Percentiles rank a stretch among this genome's conserved stretches.
phyloP scores from a whole-genome alignment of 225 moss, liverwort and hornwort genomes.

The Sphagnum tenellum region DNA sequence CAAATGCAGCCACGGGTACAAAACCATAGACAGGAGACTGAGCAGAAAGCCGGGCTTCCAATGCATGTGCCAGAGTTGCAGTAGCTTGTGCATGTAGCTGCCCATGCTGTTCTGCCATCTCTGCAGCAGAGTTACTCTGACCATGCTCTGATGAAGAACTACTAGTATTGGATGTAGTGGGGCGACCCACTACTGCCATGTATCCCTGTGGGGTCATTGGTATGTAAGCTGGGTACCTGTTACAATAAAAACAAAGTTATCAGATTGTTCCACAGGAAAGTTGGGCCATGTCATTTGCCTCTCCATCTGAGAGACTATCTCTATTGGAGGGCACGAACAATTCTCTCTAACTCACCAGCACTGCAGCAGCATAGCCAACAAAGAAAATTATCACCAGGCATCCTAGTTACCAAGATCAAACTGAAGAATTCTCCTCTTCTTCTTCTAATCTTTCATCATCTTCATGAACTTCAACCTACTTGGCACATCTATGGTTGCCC shows the following conservation, averaged over 20 bases:
- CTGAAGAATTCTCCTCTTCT: too few relatives aligned
- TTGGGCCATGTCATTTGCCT: too few relatives aligned
- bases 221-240: slow-evolving; percentile 84
- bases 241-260: background rate
- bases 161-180: slow-evolving; percentile 13
- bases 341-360: background rate
- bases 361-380: background rate
- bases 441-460: too few relatives aligned
- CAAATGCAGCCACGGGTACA: slow-evolving; percentile 35
- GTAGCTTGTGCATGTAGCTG: slow-evolving; percentile 6
- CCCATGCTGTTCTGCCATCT: background rate
- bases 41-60: slow-evolving; percentile 28
- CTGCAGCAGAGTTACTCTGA: slow-evolving; percentile 14
- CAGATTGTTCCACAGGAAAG: too few relatives aligned
- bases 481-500: too few relatives aligned
- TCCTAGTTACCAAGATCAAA: too few relatives aligned
- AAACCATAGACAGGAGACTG: slow-evolving; percentile 49
- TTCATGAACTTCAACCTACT: too few relatives aligned
- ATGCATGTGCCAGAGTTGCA: slow-evolving; percentile 1
- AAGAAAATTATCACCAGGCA: too few relatives aligned
- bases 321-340: background rate
- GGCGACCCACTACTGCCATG: slow-evolving; percentile 41
- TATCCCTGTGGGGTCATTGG: slow-evolving; percentile 75
- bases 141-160: slow-evolving; percentile 25
- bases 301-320: background rate